Conservation (phyloP, 1,284 basidiomycete species). For the Lignosus rhinocerotis region DNA sequence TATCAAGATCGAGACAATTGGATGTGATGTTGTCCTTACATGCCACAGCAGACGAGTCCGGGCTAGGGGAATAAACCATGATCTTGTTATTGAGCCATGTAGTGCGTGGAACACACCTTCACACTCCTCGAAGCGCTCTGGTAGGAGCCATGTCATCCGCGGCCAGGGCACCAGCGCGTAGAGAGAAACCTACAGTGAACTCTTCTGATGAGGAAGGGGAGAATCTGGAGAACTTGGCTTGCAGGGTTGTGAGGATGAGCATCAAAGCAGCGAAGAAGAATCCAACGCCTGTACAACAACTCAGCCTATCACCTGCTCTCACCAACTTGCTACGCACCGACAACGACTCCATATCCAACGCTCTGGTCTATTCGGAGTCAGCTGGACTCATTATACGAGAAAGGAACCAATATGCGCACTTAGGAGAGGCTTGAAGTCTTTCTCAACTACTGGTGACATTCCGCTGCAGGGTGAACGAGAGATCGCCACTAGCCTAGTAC, state of each 20-base stretch:
- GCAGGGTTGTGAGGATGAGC: slow-evolving; percentile 45
- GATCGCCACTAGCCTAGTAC: background rate
- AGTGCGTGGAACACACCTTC: slow-evolving; percentile 34
- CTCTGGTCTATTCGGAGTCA: slow-evolving; percentile 37
- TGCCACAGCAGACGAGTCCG: slow-evolving; percentile 65
- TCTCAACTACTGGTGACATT: background rate
- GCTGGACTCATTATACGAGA: too few species aligned
- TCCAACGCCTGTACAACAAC: slow-evolving; percentile 40
- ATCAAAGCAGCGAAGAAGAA: slow-evolving; percentile 52
- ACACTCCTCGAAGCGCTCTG: slow-evolving; percentile 49
- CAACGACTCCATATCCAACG: slow-evolving; percentile 51
- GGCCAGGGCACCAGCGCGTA: background rate
- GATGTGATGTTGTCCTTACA: slow-evolving; percentile 34
- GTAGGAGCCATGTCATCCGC: background rate
- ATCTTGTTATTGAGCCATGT: background rate
- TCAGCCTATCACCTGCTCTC: background rate
- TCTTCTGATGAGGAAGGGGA: slow-evolving; percentile 54
- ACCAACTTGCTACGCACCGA: slow-evolving; percentile 37
- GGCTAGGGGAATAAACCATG: slow-evolving; percentile 41
- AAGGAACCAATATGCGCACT: slow-evolving; percentile 16
- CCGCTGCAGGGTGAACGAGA: background rate
- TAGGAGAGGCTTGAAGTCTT: slow-evolving; percentile 26
- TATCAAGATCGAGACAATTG: background rate
- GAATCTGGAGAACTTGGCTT: slow-evolving; percentile 49
- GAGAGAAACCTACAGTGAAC: slow-evolving; percentile 42